Evolutionary conservation across 495 filamentous ascomycete species (phyloP).

Genomic region (Penicillium coprophilum): DNA sequence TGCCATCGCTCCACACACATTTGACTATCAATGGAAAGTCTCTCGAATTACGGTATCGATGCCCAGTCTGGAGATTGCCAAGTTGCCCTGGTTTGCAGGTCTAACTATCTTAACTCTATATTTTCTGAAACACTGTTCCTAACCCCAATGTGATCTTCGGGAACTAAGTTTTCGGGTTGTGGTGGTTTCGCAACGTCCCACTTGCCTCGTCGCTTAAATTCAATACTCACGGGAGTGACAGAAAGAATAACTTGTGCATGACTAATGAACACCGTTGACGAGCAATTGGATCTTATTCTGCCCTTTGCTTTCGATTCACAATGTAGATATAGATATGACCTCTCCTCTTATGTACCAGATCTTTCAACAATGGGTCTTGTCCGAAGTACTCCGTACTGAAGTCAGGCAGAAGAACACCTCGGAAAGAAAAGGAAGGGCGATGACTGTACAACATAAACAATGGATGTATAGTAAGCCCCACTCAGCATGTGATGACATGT

Average conservation of each 20-base stretch:
- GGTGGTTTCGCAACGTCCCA: not conserved
- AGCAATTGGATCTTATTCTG: not conserved
- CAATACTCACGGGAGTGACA: not conserved
- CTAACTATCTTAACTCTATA: not conserved
- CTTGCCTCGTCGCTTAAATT: not conserved
- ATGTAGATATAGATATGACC: not conserved
- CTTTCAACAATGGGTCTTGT: no score
- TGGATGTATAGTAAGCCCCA: no score
- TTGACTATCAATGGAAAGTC: no score
- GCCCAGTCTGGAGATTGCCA: not conserved
- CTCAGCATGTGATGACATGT: not conserved
- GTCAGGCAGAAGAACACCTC: no score
- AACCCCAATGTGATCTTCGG: not conserved
- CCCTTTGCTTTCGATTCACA: not conserved
- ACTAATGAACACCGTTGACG: not conserved
- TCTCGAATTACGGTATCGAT: not conserved
- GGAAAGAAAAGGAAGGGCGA: no score
- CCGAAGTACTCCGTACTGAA: no score
- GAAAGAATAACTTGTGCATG: not conserved
- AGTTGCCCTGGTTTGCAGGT: not conserved
- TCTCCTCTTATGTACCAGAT: not conserved
- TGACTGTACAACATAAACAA: no score
- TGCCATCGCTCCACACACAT: no score
- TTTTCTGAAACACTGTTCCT: no score
- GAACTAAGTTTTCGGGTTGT: not conserved